A percentile compares a stretch with the other conserved stretches of the same genome.
Conservation (phyloP, 164 flowering plant genomes). For the Hamamelis virginiana region DNA sequence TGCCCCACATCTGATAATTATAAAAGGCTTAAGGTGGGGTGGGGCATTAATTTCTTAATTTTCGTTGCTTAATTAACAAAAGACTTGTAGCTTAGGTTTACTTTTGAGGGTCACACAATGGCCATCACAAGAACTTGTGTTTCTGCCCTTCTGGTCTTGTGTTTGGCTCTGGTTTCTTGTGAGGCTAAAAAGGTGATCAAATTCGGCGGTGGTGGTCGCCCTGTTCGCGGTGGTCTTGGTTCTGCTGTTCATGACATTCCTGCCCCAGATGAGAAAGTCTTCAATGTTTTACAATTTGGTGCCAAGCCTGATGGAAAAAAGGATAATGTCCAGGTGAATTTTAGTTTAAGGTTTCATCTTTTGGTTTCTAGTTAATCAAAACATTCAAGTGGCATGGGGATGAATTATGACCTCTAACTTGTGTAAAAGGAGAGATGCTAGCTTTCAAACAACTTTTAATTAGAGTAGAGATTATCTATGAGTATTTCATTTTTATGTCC, state of each 20-base stretch:
- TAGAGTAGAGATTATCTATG: too few species aligned
- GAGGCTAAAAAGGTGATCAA: conserved; percentile 10
- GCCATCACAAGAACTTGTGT: not conserved
- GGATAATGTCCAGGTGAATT: conserved; percentile 18
- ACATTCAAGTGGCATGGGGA: too few species aligned
- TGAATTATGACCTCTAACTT: too few species aligned
- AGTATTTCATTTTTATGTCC: too few species aligned
- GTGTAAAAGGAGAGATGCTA: too few species aligned
- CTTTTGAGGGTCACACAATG: not conserved
- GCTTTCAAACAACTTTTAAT: too few species aligned
- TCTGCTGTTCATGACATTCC: not conserved
- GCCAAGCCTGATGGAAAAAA: conserved; percentile 32
- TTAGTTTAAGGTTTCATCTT: not conserved
- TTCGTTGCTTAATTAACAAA: too few species aligned
- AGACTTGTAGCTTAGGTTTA: not conserved
- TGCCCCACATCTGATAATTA: not conserved
- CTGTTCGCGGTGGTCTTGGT: too few species aligned
- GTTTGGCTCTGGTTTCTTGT: conserved; percentile 15
- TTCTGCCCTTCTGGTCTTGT: conserved; percentile 18
- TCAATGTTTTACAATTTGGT: conserved; percentile 40
- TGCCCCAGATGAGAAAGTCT: conserved; percentile 24
- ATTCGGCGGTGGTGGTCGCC: conserved; percentile 12
- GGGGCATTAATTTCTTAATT: not conserved
- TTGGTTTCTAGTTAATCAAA: too few species aligned
- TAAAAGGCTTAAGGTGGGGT: not conserved